Conservation (phyloP, 352 stramenopile genomes). For the Phytophthora macrochlamydospora region DNA sequence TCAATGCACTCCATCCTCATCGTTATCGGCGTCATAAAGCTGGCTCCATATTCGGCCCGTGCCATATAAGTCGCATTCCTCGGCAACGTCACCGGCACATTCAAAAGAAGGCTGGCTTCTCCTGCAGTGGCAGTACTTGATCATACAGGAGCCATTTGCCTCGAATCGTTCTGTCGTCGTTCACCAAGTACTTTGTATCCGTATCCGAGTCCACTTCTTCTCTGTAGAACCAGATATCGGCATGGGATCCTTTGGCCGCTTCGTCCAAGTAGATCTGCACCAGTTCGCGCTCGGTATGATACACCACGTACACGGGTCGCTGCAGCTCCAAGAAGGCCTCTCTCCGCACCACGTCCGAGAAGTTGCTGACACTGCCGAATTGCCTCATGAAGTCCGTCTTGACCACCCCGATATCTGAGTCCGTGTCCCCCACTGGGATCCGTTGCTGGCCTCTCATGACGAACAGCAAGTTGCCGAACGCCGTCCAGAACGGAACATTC, state of each 20-base stretch:
- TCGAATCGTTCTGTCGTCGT: conserved; percentile 74
- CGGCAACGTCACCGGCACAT: conserved; percentile 55
- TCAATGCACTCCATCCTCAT: conserved; percentile 84
- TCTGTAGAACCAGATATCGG: conserved; percentile 81
- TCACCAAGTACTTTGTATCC: conserved; percentile 57
- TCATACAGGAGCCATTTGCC: conserved; percentile 68
- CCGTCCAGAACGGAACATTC: conserved; percentile 65
- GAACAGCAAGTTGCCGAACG: conserved; percentile 80
- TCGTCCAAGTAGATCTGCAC: conserved; percentile 69
- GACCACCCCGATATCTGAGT: conserved; percentile 78
- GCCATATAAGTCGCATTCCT: conserved; percentile 66
- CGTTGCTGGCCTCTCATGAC: conserved; percentile 63
- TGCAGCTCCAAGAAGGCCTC: conserved; percentile 58
- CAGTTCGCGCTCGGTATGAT: conserved; percentile 57
- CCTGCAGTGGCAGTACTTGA: conserved; percentile 60
- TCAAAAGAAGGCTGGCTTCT: conserved; percentile 55
- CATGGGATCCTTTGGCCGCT: conserved; percentile 59
- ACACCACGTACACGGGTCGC: conserved; percentile 53
- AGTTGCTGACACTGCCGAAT: conserved; percentile 61
- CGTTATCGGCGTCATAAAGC: conserved; percentile 72
- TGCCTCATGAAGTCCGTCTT: conserved; percentile 58
- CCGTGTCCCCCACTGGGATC: conserved; percentile 78
- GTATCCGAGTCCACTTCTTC: conserved; percentile 48
- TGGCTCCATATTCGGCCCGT: conserved; percentile 64
- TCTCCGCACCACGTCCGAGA: conserved; percentile 46